Base-by-base conservation (phyloP, 2,329 filamentous ascomycete species). In the Fusarium dimerum region DNA sequence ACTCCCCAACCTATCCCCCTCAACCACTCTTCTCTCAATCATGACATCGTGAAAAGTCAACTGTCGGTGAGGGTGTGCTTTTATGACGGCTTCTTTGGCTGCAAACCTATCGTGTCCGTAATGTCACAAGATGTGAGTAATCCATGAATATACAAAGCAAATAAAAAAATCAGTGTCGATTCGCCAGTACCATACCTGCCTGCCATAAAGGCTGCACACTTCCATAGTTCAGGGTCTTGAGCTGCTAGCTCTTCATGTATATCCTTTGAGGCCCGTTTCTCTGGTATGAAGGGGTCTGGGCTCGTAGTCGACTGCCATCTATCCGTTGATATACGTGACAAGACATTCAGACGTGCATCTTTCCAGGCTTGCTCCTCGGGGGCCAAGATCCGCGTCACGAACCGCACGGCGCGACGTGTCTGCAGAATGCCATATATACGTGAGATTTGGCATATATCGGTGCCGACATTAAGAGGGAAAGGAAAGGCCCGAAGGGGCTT, bases 71-170 rank as follows among this genome's bases (percentile, higher is more conserved):
- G 81, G 77, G 57, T 88, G 83, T 3, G 89, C 88, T 72, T 92
- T 92, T 59, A 89, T 85, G 47, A 80, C 81, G 2, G 88, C 89
- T 70, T 91, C 89, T 66, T 91, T 91, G 8, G 87, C 88, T 1
- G 88, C 87, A 66, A 86, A 88, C 47, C 84, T 82, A 45, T 36
- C 4, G 10, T 11, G 10, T 12, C 9, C 32, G 13, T 11, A 36
- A 36, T 15, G 13, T 5, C 4, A 36, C 13, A 36, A 36, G 32
- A 36, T 36, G 32, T 36, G 32, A 36, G 32, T 10, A 15, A 15
- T 26, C 20, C 32, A 12, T 36, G 32, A 15, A 10, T 15, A 3
- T 36, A 26, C 7, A 7, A 26, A 26, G 20, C 32, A 36, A 36
- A 36, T 4, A 15, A 15, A 12, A 36, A 36, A 36, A 32, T 12